phyloP scores from a whole-genome alignment of 2,329 filamentous ascomycete genomes.

The Tolypocladium pustulatum region DNA sequence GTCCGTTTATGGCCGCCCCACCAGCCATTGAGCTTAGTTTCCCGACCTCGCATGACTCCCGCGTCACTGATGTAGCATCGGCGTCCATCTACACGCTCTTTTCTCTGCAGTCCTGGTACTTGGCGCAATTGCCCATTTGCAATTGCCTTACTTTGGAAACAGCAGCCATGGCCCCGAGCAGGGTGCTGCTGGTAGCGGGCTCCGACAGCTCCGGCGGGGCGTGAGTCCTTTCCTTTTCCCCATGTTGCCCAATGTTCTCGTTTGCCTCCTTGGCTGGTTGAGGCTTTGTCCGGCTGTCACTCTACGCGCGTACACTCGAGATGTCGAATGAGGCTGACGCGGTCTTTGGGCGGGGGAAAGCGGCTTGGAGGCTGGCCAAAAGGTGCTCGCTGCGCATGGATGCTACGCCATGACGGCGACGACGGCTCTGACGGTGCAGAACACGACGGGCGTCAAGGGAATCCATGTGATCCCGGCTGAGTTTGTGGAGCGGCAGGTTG shows the following conservation, averaged over 20 bases:
- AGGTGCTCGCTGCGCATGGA: slow-evolving; percentile 82
- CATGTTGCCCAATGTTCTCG: too few species aligned
- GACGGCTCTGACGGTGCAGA: slow-evolving; percentile 91
- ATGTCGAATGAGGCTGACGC: not conserved
- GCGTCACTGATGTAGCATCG: not conserved
- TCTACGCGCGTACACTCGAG: not conserved
- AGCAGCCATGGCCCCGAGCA: slow-evolving; percentile 24
- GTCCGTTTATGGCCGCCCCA: not conserved
- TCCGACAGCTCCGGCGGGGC: slow-evolving; percentile 88
- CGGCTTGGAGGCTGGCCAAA: slow-evolving; percentile 91
- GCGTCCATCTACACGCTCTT: not conserved
- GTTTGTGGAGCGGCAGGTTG: slow-evolving; percentile 78
- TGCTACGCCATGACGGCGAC: slow-evolving; percentile 96
- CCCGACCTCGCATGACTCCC: not conserved
- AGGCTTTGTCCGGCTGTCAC: not conserved
- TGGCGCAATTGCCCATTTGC: not conserved
- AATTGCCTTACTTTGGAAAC: not conserved
- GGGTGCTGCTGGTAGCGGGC: slow-evolving; percentile 74
- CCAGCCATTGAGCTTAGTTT: not conserved
- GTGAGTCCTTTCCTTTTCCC: slow-evolving; percentile 38
- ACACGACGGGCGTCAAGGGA: slow-evolving; percentile 72
- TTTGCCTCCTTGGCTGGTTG: too few species aligned
- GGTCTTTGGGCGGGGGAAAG: slow-evolving; percentile 31
- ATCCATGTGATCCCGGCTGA: slow-evolving; percentile 69
- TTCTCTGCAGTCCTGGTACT: too few species aligned